phyloP scores from a whole-genome alignment of 1,139 yeast species.

The Kurtzmaniella quercitrusa region DNA sequence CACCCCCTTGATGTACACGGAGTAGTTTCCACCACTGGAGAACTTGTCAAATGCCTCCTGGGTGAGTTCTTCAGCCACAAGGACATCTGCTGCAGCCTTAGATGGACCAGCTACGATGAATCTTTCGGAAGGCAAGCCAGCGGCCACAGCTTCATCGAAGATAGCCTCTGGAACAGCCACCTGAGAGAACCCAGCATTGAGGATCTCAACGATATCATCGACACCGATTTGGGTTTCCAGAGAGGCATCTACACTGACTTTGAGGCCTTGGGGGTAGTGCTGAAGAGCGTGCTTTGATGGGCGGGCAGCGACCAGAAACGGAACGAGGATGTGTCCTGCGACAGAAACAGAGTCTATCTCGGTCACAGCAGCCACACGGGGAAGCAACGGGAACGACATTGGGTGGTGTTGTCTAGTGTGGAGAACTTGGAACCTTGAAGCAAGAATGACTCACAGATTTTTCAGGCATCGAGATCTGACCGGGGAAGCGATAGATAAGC shows the following conservation, averaged over 20 bases:
- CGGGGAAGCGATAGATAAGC: background rate
- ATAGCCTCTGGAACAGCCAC: constrained; percentile 39
- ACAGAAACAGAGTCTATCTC: constrained; percentile 26
- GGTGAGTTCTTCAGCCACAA: constrained; percentile 10
- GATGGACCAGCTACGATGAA: constrained; percentile 36
- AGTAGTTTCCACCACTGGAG: constrained; percentile 37
- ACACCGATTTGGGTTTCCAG: constrained; percentile 12
- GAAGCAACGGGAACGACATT: constrained; percentile 48
- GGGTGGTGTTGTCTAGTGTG: background rate
- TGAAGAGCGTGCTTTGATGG: constrained; percentile 33
- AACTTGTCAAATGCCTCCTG: constrained; percentile 17
- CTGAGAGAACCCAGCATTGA: constrained; percentile 64
- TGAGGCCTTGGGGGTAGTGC: constrained; percentile 29
- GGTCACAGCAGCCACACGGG: constrained; percentile 24
- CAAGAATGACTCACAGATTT: background rate
- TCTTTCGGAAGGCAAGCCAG: constrained; percentile 62
- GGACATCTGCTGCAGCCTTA: constrained; percentile 11
- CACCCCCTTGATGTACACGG: constrained; percentile 29
- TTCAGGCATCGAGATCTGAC: background rate
- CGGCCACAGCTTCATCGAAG: constrained; percentile 30
- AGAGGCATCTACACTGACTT: constrained; percentile 33
- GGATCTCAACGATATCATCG: constrained; percentile 48
- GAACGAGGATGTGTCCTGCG: constrained; percentile 36
- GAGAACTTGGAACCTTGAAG: background rate
- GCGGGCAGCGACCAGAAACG: constrained; percentile 18